Evolutionary conservation across 345 rosid genomes (phyloP).

Genomic region (Eutrema yunnanense): DNA sequence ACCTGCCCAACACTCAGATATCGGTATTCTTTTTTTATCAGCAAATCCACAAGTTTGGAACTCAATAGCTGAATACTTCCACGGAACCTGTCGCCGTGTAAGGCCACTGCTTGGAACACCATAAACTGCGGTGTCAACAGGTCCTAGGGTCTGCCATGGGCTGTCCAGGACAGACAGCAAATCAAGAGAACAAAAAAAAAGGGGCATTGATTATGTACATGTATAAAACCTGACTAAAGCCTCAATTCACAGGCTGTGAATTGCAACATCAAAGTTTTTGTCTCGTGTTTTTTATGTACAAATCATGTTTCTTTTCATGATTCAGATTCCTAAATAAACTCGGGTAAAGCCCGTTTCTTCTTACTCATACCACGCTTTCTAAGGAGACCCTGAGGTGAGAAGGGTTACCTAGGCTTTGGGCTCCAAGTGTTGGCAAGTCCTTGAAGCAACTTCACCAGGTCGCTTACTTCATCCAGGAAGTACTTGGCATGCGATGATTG

Average conservation of each 20-base stretch:
- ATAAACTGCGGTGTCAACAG: slow-evolving; percentile 70
- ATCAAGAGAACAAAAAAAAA: neutral
- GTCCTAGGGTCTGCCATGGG: slow-evolving; percentile 82
- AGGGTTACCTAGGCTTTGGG: no score
- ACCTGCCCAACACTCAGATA: slow-evolving; percentile 39
- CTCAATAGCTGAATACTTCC: slow-evolving; percentile 6
- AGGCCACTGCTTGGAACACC: slow-evolving; percentile 60
- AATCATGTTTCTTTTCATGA: slow-evolving; percentile 13
- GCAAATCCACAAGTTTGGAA: neutral
- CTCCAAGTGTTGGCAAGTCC: no score
- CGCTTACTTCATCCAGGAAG: no score
- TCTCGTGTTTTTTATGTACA: slow-evolving; percentile 20
- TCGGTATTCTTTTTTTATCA: slow-evolving; percentile 4
- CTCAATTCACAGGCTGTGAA: neutral
- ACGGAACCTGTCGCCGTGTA: slow-evolving; percentile 82
- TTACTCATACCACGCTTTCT: no score
- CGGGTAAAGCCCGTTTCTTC: neutral
- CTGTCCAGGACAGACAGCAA: slow-evolving; percentile 34
- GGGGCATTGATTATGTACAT: neutral
- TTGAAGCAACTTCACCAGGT: no score
- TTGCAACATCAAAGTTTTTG: neutral
- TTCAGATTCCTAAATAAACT: neutral
- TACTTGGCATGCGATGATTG: no score
- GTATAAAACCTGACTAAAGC: slow-evolving; percentile 4
- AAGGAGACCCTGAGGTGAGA: no score